Conservation (phyloP, 768 basidiomycete genomes). For the Pisolithus microcarpus region DNA sequence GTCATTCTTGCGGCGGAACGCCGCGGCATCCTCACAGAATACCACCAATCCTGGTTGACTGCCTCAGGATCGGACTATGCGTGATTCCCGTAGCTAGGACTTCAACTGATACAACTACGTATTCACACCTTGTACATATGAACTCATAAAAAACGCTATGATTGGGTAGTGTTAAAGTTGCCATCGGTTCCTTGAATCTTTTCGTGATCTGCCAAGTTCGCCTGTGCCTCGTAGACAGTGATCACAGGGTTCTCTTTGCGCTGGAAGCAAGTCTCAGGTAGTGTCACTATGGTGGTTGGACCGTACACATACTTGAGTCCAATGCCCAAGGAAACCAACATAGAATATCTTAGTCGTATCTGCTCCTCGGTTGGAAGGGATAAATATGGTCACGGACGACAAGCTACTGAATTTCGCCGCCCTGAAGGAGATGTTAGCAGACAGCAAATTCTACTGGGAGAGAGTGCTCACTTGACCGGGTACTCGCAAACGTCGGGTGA, state of each 20-base stretch:
- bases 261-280: slow-evolving; percentile 31
- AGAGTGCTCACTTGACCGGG: slow-evolving; percentile 56
- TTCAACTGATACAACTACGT: background rate
- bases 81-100: background rate
- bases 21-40: slow-evolving; percentile 19
- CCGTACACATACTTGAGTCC: slow-evolving; percentile 54
- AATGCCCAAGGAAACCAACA: slow-evolving; percentile 76
- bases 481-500: slow-evolving; percentile 81
- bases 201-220: slow-evolving; percentile 81
- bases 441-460: background rate
- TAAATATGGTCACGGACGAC: slow-evolving; percentile 73
- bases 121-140: background rate
- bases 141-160: slow-evolving; percentile 8
- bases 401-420: slow-evolving; percentile 81
- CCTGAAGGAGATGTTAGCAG: slow-evolving; percentile 32
- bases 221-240: slow-evolving; percentile 82
- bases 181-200: slow-evolving; percentile 79
- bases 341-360: slow-evolving; percentile 75
- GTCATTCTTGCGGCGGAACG: slow-evolving; percentile 38
- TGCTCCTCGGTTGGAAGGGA: slow-evolving; percentile 75
- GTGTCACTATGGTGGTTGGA: background rate
- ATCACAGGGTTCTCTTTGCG: slow-evolving; percentile 72
- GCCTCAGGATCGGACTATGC: background rate
- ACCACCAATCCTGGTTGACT: slow-evolving; percentile 13
- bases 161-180: slow-evolving; percentile 42